Conservation (phyloP, 176 grass and related monocot genomes). For the Coix lacrymajobi region DNA sequence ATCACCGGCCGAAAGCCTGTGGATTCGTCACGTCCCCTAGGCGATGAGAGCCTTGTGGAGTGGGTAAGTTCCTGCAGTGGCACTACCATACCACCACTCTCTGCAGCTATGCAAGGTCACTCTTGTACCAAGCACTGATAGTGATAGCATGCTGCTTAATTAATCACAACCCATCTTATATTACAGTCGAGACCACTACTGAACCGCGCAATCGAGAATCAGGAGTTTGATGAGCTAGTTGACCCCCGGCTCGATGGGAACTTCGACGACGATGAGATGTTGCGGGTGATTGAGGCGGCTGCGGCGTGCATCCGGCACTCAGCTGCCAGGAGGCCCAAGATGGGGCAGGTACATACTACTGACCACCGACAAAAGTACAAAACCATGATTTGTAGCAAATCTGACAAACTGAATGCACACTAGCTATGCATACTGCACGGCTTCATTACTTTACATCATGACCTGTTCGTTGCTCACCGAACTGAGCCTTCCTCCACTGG, state of each 20-base stretch:
- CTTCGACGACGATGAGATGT: constrained; percentile 73
- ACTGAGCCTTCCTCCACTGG: background rate
- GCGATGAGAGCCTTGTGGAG: constrained; percentile 89
- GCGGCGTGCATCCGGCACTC: constrained; percentile 91
- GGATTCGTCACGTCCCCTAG: constrained; percentile 56
- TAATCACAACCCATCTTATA: background rate
- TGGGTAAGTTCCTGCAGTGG: constrained; percentile 57
- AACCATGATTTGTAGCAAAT: background rate
- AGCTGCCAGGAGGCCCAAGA: constrained; percentile 62
- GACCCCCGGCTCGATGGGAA: constrained; percentile 55
- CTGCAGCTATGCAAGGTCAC: background rate
- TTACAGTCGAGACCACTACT: constrained; percentile 62
- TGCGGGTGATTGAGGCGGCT: constrained; percentile 67
- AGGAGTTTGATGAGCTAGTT: constrained; percentile 62
- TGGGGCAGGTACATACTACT: constrained; percentile 69
- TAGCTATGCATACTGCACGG: background rate
- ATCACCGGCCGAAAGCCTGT: constrained; percentile 87
- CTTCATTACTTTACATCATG: background rate
- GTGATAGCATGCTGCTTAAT: background rate
- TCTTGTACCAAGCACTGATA: background rate
- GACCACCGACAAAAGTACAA: background rate
- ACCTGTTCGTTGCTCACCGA: background rate
- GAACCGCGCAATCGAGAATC: constrained; percentile 51
- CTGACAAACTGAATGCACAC: background rate
- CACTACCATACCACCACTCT: background rate